Base-by-base conservation (phyloP, 1,284 basidiomycete species). In the Ceratobasidium sp. region DNA sequence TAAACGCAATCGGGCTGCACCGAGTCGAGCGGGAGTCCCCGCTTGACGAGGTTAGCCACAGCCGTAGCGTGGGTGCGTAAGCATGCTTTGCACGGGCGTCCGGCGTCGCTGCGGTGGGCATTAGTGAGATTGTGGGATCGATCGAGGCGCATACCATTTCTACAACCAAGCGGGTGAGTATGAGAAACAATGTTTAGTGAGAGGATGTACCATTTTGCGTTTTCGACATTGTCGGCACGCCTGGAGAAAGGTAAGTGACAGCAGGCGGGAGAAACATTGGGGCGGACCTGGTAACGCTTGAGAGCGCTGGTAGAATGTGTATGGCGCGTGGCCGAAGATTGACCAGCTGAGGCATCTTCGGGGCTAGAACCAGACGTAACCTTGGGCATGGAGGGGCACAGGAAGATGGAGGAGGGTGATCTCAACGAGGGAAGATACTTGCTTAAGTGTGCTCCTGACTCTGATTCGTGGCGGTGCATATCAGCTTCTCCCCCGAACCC, bases 201-300 rank as follows among this genome's bases (percentile, higher is more conserved):
- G 44, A 24, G 11, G n/a, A 50, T 56, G 59, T 29, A 72, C 69
- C 69, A 72, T 72, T 47, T 72, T 72, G 2, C 69, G 69, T 31
- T 72, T 72, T 29, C 69, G 69, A 72, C 69, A 72, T 62, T 72
- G 69, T 33, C 69, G 22, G 36, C 69, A 72, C 1, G 69, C 69
- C 69, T 72, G 44, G 41, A 2, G 9, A 22, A 29, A 5, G 56
- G 24, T 50, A 6, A 60, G 57, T 31, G 1, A 22, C 8, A 72
- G 57, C 15, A n/a, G 7, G n/a, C 11, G 48, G n/a, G 17, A n/a
- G 11, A 11, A 44, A n/a, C 14, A 33, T 57, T 3, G 27, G 44
- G 47, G 31, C 57, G 1, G 8, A 62, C 69, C 69, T 72, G 69
- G 53, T 72, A 60, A 45, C 69, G 69, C 31, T 62, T 72, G 69